phyloP scores from a whole-genome alignment of 164 flowering plant species.

The Brasenia schreberi region DNA sequence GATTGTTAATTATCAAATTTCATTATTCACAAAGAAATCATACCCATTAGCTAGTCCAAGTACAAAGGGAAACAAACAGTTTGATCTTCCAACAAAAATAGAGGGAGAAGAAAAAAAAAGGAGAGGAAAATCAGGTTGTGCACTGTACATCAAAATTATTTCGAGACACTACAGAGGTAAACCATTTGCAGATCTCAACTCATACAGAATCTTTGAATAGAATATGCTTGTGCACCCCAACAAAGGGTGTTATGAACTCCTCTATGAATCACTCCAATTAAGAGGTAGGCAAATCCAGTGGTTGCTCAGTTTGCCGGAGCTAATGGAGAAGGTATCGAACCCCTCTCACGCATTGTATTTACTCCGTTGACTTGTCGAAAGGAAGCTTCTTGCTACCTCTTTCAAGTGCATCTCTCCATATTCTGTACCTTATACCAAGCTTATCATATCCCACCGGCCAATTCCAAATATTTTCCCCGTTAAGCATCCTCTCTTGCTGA shows the following conservation, averaged over 20 bases:
- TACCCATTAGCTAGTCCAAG: background rate
- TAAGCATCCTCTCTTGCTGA: constrained; percentile 86
- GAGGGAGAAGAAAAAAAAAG: background rate
- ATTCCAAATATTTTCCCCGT: constrained; percentile 89
- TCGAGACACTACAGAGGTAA: background rate
- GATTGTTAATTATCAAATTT: background rate
- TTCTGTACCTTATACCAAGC: constrained; percentile 84
- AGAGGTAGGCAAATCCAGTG: background rate
- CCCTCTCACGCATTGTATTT: background rate
- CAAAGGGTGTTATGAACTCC: background rate
- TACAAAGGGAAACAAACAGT: background rate
- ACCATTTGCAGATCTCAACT: background rate
- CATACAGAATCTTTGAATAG: background rate
- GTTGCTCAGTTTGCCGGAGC: background rate
- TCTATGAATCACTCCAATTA: background rate
- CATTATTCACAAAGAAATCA: background rate
- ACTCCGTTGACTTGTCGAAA: constrained; percentile 18
- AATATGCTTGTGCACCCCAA: background rate
- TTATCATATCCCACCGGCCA: constrained; percentile 85
- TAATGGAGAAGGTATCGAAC: background rate
- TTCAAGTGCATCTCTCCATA: constrained; percentile 89
- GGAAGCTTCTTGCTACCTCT: constrained; percentile 45
- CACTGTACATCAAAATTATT: background rate
- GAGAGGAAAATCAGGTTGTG: background rate
- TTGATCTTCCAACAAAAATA: background rate